Evolutionary conservation across 2,329 filamentous ascomycete species (phyloP), one percentile per base, ranked within the genome.

Genomic region (Cryoendolithus antarcticus): DNA sequence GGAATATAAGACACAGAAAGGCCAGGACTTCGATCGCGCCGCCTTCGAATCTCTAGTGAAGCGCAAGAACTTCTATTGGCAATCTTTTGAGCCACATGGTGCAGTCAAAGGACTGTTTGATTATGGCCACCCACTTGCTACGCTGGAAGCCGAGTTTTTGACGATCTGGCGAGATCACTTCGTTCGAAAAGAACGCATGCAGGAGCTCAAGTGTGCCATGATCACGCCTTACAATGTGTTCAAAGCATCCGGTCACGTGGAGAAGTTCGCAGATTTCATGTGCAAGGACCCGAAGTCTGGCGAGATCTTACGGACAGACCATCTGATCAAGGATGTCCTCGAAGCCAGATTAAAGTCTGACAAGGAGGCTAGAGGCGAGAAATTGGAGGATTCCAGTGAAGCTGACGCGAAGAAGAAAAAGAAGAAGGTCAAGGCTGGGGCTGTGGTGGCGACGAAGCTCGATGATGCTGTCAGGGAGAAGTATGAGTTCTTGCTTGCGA

Each of bases 261-360:
- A 95, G 63, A 93, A 93, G 65, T 96, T 96, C 58, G 83, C 86
- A 63, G 89, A 96, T 63, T 96, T 84, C 85, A 95, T 96, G 88
- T 94, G 58, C 56, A 61, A 61, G 48, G 91, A 98, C 63, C 86
- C 89, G 47, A 93, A 93, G 73, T 94, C 82, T 55, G 91, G 91
- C 59, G 91, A 98, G 63, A 94, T 95, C 57, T 78, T 98, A 60
- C 79, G 91, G 52, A 86, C 91, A 42, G 91, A 98, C 59, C 91
- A 98, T 68, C 76, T 96, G 54, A 88, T 98, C 50, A 88, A 96
- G 71, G 85, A 93, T 54, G 79, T 95, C 30, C 75, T 98, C 38
- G 88, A 95, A 69, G 70, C 76, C 35, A 75, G 91, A 30, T 66
- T 98, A 45, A 89, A 88, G 64, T 86, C 85, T 38, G 79, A 96